These are phyloP conservation scores for Zygosaccharomyces bisporus DNA, from an alignment of 805 yeast species.

Conservation along the genomic window DNA sequence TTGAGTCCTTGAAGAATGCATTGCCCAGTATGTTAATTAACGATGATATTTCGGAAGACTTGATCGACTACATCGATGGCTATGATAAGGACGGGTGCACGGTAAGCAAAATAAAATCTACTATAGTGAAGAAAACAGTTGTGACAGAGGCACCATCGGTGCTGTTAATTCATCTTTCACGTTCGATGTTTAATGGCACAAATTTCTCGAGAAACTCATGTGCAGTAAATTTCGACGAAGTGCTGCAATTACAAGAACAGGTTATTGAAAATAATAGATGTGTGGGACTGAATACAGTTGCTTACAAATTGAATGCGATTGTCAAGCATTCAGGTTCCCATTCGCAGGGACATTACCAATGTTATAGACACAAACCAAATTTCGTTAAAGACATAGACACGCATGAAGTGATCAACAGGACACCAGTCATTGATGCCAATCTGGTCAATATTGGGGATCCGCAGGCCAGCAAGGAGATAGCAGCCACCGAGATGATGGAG, in stretches of 20 bases:
- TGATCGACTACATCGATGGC: constrained; percentile 45
- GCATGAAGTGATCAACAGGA: constrained; percentile 29
- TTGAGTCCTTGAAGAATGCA: constrained; percentile 38
- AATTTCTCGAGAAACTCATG: constrained; percentile 72
- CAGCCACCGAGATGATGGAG: constrained; percentile 7
- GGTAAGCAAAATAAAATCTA: constrained; percentile 49
- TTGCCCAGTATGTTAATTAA: constrained; percentile 48
- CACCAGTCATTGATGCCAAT: constrained; percentile 29
- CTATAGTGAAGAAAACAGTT: constrained; percentile 61
- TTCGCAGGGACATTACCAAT: constrained; percentile 85
- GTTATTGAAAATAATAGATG: constrained; percentile 22
- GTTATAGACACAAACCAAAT: constrained; percentile 73
- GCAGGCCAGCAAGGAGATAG: constrained; percentile 2
- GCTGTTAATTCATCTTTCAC: constrained; percentile 75
- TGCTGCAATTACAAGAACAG: constrained; percentile 46
- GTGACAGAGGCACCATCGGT: constrained; percentile 66
- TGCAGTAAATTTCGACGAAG: constrained; percentile 60
- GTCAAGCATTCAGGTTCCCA: constrained; percentile 89
- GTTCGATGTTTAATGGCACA: constrained; percentile 72
- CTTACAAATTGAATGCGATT: constrained; percentile 63
- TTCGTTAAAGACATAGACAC: constrained; percentile 35
- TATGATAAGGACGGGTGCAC: constrained; percentile 46
- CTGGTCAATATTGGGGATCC: constrained; percentile 6
- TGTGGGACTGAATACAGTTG: constrained; percentile 30
- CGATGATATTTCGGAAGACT: constrained; percentile 55